Percentiles rank a stretch among this genome's conserved stretches.
Evolutionary conservation across 2,329 filamentous ascomycete genomes (phyloP).

Genomic region (Ophiostoma sp.): DNA sequence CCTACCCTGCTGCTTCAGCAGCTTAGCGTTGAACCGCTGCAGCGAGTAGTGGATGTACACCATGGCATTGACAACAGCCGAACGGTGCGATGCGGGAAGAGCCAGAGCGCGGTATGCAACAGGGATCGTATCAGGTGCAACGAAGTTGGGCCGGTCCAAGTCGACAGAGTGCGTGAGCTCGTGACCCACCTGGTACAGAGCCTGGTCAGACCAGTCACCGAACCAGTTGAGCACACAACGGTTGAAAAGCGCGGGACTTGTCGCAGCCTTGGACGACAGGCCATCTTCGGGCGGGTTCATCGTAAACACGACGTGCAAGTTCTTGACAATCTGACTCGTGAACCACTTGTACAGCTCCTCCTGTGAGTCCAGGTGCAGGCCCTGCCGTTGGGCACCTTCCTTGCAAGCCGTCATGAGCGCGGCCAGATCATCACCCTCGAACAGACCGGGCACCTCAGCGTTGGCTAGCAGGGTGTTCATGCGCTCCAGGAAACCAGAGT

Average conservation of each 20-base stretch:
- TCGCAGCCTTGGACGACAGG: slow-evolving; percentile 90
- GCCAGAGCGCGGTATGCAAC: slow-evolving; percentile 82
- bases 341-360: slow-evolving; percentile 99
- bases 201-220: slow-evolving; percentile 98
- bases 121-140: slow-evolving; percentile 83
- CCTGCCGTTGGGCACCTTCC: slow-evolving; percentile 94
- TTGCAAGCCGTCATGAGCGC: slow-evolving; percentile 99
- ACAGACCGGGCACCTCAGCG: slow-evolving; percentile 96
- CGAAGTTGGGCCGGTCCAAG: slow-evolving; percentile 79
- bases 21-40: slow-evolving; percentile 78
- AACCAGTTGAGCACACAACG: slow-evolving; percentile 99
- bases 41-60: slow-evolving; percentile 97
- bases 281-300: slow-evolving; percentile 99
- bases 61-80: slow-evolving; percentile 95
- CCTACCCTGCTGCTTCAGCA: slow-evolving; percentile 87
- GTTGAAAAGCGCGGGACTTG: slow-evolving; percentile 97
- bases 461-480: slow-evolving; percentile 99
- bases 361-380: slow-evolving; percentile 88
- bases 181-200: slow-evolving; percentile 92
- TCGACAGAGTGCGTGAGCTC: slow-evolving; percentile 96
- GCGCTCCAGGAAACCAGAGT: slow-evolving; percentile 95
- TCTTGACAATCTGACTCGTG: slow-evolving; percentile 98
- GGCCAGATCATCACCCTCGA: slow-evolving; percentile 97
- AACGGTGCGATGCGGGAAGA: slow-evolving; percentile 82
- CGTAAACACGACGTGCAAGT: slow-evolving; percentile 97